These are phyloP conservation scores for Alternaria arborescens DNA, from an alignment of 2,329 filamentous ascomycete genomes.

Conservation along the genomic window DNA sequence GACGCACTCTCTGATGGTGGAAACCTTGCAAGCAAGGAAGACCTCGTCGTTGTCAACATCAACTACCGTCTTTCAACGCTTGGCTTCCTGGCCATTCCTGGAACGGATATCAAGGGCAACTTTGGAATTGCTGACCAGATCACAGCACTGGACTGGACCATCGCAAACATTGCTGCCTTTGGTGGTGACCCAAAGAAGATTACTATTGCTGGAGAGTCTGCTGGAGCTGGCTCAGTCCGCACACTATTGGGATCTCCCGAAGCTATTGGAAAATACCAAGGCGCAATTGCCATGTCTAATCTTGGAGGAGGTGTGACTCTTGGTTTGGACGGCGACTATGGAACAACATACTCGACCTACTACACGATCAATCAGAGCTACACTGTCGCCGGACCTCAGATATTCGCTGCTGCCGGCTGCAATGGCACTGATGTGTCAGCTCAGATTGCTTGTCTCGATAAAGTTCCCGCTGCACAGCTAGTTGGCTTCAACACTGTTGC, in stretches of 20 bases:
- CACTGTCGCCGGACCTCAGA: slow-evolving; percentile 58
- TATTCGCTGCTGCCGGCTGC: slow-evolving; percentile 64
- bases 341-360: slow-evolving; percentile 66
- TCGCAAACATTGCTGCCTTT: slow-evolving; percentile 57
- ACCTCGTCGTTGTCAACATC: slow-evolving; percentile 67
- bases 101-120: slow-evolving; percentile 64
- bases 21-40: slow-evolving; percentile 66
- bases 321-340: slow-evolving; percentile 65
- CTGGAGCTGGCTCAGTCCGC: slow-evolving; percentile 65
- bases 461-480: slow-evolving; percentile 56
- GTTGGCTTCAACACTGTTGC: slow-evolving; percentile 54
- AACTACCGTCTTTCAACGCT: slow-evolving; percentile 68
- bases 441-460: slow-evolving; percentile 63
- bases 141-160: slow-evolving; percentile 59
- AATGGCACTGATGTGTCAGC: slow-evolving; percentile 55
- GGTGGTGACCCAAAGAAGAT: slow-evolving; percentile 59
- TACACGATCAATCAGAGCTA: slow-evolving; percentile 64
- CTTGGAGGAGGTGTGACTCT: slow-evolving; percentile 65
- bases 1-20: slow-evolving; percentile 59
- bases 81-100: slow-evolving; percentile 66
- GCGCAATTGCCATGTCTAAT: slow-evolving; percentile 61
- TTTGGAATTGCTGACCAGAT: slow-evolving; percentile 63
- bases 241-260: slow-evolving; percentile 62
- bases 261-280: slow-evolving; percentile 58
- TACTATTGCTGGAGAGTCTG: slow-evolving; percentile 59